Base-by-base conservation (phyloP, 768 basidiomycete genomes). In the Amanita inopinata region DNA sequence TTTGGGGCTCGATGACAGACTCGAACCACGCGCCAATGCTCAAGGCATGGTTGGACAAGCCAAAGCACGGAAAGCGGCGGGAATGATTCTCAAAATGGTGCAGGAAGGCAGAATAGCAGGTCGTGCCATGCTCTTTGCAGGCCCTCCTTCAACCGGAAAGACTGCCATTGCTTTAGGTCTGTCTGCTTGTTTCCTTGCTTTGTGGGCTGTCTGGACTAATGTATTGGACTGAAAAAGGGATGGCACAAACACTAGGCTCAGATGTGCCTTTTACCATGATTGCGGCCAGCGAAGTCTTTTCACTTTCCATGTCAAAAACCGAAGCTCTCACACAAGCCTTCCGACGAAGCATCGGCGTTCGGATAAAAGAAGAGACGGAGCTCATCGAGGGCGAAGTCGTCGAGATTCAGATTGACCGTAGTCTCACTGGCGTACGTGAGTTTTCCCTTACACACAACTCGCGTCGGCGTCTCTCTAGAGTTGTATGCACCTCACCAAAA, bases 211-310 rank as follows among this genome's bases (percentile, higher is more conserved):
- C n/a, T n/a, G 6, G 17, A 33, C n/a, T 10, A 14, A 14, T n/a
- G 7, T n/a, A 43, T 15, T 34, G 12, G 12, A 14, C 10, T 32
- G 23, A 31, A 20, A 12, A 43, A 91, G 93, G 88, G 41, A 96
- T 98, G 93, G 90, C 96, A 4, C 93, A 97, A 61, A 89, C 83
- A 2, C 69, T 99, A 15, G 96, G 96, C 0, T 54, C 83, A 7
- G 96, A 97, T 54, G 94, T 98, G 1, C 96, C 96, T 0, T 99
- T 98, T 61, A 97, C 92, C 5, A 92, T 90, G 80, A 91, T 99
- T 55, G 89, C 92, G 11, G 96, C 83, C 15, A 92, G 89, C 67
- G 96, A 99, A 62, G 93, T 99, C 46, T 98, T 94, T 68, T 97
- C 93, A 33, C 72, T 46, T 33, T 40, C 92, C 54, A 96, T 98